Evolutionary conservation across 2,329 filamentous ascomycete species (phyloP), one percentile per base, ranked within the genome.

Genomic region (Trichophyton schoenleinii): DNA sequence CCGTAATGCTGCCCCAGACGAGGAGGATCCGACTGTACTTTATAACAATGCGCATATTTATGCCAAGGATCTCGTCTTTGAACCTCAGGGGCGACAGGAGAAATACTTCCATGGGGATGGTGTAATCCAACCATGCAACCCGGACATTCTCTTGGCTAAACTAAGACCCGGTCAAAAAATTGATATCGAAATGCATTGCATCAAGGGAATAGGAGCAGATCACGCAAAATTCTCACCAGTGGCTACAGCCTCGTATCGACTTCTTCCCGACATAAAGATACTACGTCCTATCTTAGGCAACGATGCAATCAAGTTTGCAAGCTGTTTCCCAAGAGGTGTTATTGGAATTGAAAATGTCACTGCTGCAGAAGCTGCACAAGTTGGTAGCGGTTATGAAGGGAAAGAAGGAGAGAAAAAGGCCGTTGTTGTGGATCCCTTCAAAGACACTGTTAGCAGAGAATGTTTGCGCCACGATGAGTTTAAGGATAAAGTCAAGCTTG

Each of bases 181-280:
- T 69, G 82, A 89, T 70, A 79, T 96, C 64, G 85, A 88, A 67
- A 87, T 95, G 82, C 91, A 97, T 79, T 94, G 92, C 77, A 86
- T 95, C 77, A 95, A 96, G 78, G 94, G 95, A 63, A 85, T 95
- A 67, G 94, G 94, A 57, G 85, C 87, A 65, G 94, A 99, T 75
- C 94, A 99, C 74, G 87, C 94, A 68, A 99, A 99, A 76, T 99
- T 94, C 79, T 96, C 90, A 0, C 94, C 94, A 55, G 94, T 97
- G 41, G 91, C 92, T 2, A 96, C 94, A 0, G 94, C 94, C 2
- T 89, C 88, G 25, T 99, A 99, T 78, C 85, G 94, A 58, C 82
- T 99, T 20, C 78, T 99, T 70, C 94, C 94, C 6, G 86, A 86
- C 66, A 97, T 99, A 74, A 81, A 83, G 65, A 97, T 99, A 70